Percentiles rank a stretch among this genome's conserved stretches.
These are phyloP conservation scores for Phascolomyces articulosus DNA, from an alignment of 371 early-diverging fungal genomes.

Conservation along the genomic window DNA sequence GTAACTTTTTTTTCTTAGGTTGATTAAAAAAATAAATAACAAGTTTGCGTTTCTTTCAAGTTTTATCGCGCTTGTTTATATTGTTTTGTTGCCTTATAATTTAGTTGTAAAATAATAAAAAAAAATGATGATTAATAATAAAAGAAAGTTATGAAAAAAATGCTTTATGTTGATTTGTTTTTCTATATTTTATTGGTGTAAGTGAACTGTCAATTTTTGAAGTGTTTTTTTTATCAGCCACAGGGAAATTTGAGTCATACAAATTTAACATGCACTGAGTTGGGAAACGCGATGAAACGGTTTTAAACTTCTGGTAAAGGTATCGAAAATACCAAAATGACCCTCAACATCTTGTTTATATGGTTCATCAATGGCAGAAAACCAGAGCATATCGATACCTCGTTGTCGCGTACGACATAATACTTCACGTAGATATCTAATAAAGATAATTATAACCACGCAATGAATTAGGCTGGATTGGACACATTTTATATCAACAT, in stretches of 20 bases:
- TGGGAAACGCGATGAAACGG: background rate
- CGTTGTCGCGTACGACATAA: conserved; percentile 50
- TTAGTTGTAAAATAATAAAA: no score
- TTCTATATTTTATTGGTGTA: no score
- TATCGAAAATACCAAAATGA: conserved; percentile 55
- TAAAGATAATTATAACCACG: background rate
- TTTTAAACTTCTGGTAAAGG: conserved; percentile 6
- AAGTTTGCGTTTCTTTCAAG: no score
- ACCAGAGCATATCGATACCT: conserved; percentile 57
- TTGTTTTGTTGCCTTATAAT: no score
- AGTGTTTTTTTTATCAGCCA: background rate
- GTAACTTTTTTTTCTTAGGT: no score
- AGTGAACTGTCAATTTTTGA: no score
- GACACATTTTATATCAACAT: background rate
- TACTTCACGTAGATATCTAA: conserved; percentile 31
- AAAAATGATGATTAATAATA: no score
- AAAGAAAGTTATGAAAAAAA: no score
- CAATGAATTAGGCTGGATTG: background rate
- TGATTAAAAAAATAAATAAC: no score
- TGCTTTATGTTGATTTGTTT: no score
- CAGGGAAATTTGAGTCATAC: no score
- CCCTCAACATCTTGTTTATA: conserved; percentile 61
- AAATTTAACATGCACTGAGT: background rate
- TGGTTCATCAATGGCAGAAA: conserved; percentile 63
- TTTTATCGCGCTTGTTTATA: no score